phyloP scores from a whole-genome alignment of 768 basidiomycete genomes.

The Hebeloma cylindrosporum region DNA sequence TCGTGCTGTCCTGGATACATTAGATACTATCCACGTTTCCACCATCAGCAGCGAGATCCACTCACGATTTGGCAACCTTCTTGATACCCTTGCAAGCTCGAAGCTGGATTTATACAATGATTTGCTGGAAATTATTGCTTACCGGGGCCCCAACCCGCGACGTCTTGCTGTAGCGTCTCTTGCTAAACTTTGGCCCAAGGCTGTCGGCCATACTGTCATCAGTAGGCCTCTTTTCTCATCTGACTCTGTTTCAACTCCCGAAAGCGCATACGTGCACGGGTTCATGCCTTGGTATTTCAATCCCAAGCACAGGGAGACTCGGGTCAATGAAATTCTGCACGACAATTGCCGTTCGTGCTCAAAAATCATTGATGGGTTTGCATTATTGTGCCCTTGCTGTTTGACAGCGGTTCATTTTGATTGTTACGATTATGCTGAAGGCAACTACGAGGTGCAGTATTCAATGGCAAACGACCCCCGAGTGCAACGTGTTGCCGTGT shows the following conservation, averaged over 20 bases:
- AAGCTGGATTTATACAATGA: slow-evolving; percentile 75
- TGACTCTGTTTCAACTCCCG: slow-evolving; percentile 1
- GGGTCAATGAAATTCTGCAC: slow-evolving; percentile 34
- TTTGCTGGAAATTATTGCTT: slow-evolving; percentile 69
- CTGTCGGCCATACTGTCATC: slow-evolving; percentile 65
- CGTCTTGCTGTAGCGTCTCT: slow-evolving; percentile 56
- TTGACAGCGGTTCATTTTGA: slow-evolving; percentile 71
- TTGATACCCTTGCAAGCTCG: slow-evolving; percentile 49
- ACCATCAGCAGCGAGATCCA: slow-evolving; percentile 31
- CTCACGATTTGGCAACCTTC: slow-evolving; percentile 52
- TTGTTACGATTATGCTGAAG: slow-evolving; percentile 74
- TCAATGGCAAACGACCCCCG: slow-evolving; percentile 41
- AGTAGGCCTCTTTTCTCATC: slow-evolving; percentile 47
- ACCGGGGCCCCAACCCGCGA: slow-evolving; percentile 56
- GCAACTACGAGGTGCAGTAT: slow-evolving; percentile 59
- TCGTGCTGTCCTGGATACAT: slow-evolving; percentile 55
- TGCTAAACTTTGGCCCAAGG: slow-evolving; percentile 63
- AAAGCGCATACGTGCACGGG: slow-evolving; percentile 52
- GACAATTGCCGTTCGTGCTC: slow-evolving; percentile 58
- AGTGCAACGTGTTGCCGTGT: slow-evolving; percentile 58
- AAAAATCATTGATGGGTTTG: slow-evolving; percentile 60
- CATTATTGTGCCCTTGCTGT: slow-evolving; percentile 71
- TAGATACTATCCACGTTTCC: slow-evolving; percentile 40
- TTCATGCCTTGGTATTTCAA: slow-evolving; percentile 68
- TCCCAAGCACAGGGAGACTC: slow-evolving; percentile 21